Evolutionary conservation across 495 filamentous ascomycete genomes (phyloP).

Genomic region (Penicillium longicatenatum): DNA sequence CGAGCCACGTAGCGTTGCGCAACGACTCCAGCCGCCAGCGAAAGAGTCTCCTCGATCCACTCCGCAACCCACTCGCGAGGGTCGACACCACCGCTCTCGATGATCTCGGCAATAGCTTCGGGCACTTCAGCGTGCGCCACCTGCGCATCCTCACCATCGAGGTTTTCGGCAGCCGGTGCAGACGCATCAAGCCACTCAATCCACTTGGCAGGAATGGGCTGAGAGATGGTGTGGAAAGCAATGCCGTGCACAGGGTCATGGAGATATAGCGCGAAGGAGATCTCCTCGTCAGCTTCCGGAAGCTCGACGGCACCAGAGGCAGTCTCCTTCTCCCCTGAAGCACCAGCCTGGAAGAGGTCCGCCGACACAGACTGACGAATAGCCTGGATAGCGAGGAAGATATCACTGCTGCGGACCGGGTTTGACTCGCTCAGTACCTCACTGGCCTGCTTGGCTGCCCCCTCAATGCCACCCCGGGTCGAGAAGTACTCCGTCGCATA

Average conservation of each 20-base stretch:
- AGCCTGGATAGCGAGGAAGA: slow-evolving; percentile 93
- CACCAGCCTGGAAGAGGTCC: slow-evolving; percentile 67
- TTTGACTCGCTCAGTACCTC: slow-evolving; percentile 78
- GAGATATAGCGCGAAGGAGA: slow-evolving; percentile 87
- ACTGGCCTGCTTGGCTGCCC: slow-evolving; percentile 73
- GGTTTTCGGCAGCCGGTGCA: slow-evolving; percentile 49
- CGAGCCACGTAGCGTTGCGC: slow-evolving; percentile 96
- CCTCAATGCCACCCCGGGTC: slow-evolving; percentile 73
- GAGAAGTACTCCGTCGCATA: slow-evolving; percentile 84
- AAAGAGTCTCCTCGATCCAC: slow-evolving; percentile 92
- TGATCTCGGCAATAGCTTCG: slow-evolving; percentile 83
- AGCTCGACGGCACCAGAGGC: slow-evolving; percentile 55
- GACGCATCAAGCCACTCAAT: slow-evolving; percentile 88
- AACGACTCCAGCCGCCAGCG: slow-evolving; percentile 75
- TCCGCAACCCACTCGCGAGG: slow-evolving; percentile 96
- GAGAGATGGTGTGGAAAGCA: slow-evolving; percentile 80
- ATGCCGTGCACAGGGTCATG: slow-evolving; percentile 93
- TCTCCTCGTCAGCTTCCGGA: slow-evolving; percentile 56
- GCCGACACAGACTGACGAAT: slow-evolving; percentile 62
- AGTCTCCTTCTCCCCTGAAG: slow-evolving; percentile 54
- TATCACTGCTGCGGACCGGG: slow-evolving; percentile 86
- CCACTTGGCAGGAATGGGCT: slow-evolving; percentile 84
- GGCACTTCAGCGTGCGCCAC: slow-evolving; percentile 57
- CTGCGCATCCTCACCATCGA: slow-evolving; percentile 34
- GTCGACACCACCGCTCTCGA: slow-evolving; percentile 87